These are phyloP conservation scores for Suillus subaureus DNA, from an alignment of 768 basidiomycete genomes.

Conservation along the genomic window DNA sequence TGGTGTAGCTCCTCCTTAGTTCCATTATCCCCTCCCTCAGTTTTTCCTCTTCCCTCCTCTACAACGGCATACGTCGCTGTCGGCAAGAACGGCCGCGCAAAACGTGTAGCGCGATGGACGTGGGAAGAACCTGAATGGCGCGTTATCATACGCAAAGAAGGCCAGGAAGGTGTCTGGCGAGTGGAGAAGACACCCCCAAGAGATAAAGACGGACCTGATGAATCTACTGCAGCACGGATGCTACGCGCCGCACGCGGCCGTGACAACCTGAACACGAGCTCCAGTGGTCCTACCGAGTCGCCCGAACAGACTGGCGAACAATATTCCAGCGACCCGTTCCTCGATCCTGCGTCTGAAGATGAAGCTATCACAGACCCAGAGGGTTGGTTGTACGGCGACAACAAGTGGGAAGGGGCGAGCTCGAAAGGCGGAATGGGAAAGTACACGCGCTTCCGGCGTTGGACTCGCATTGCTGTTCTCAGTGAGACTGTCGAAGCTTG, in stretches of 20 bases:
- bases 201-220: slow-evolving; percentile 44
- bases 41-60: slow-evolving; percentile 66
- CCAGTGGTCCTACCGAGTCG: slow-evolving; percentile 19
- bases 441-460: slow-evolving; percentile 85
- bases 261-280: slow-evolving; percentile 27
- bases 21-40: slow-evolving; percentile 69
- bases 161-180: slow-evolving; percentile 50
- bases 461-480: slow-evolving; percentile 84
- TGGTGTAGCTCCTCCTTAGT: slow-evolving; percentile 69
- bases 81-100: slow-evolving; percentile 51
- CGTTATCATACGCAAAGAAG: slow-evolving; percentile 63
- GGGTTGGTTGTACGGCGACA: slow-evolving; percentile 94
- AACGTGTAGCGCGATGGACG: slow-evolving; percentile 78
- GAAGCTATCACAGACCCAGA: slow-evolving; percentile 74
- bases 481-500: slow-evolving; percentile 69
- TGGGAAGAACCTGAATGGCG: slow-evolving; percentile 95
- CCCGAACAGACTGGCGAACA: slow-evolving; percentile 28
- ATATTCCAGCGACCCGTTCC: slow-evolving; percentile 30
- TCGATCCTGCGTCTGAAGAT: slow-evolving; percentile 43
- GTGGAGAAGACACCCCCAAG: slow-evolving; percentile 65
- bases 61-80: slow-evolving; percentile 58
- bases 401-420: slow-evolving; percentile 88
- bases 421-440: slow-evolving; percentile 86
- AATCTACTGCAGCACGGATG: slow-evolving; percentile 45
- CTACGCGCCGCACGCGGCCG: slow-evolving; percentile 57